Evolutionary conservation across 768 basidiomycete species (phyloP).

Genomic region (Pilatotrama ljubarskyi): DNA sequence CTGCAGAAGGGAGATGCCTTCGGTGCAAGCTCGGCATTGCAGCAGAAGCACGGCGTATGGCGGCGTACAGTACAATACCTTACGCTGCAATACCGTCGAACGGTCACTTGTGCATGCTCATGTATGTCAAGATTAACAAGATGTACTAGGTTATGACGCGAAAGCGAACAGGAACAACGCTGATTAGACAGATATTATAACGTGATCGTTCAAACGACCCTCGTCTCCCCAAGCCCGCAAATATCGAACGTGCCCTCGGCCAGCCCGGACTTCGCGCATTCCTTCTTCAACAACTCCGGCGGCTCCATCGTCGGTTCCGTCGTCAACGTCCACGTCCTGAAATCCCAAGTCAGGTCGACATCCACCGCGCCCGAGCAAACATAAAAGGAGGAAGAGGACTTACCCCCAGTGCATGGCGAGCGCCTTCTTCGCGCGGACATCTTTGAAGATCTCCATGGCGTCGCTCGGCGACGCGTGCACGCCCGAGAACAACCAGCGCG

Average conservation of each 20-base stretch:
- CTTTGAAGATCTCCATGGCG: conserved; percentile 65
- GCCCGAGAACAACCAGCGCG: conserved; percentile 55
- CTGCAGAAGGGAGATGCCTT: no score
- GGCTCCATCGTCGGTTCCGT: conserved; percentile 61
- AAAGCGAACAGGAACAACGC: no score
- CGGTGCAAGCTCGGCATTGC: no score
- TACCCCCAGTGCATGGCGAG: conserved; percentile 76
- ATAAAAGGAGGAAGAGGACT: conserved; percentile 16
- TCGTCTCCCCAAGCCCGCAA: conserved; percentile 63
- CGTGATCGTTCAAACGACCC: conserved; percentile 26
- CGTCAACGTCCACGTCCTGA: conserved; percentile 55
- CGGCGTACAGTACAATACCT: no score
- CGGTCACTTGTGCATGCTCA: no score
- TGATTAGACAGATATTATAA: no score
- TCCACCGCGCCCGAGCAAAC: no score
- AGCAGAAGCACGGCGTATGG: no score
- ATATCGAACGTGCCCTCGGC: conserved; percentile 54
- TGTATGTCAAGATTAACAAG: no score
- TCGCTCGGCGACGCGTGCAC: conserved; percentile 70
- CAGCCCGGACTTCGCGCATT: conserved; percentile 53
- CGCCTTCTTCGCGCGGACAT: conserved; percentile 58
- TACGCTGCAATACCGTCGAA: no score
- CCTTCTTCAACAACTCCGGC: conserved; percentile 51
- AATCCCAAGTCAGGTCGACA: no score
- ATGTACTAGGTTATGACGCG: no score